Conservation (phyloP, 1,139 yeast species). For the Taphrina betulina region DNA sequence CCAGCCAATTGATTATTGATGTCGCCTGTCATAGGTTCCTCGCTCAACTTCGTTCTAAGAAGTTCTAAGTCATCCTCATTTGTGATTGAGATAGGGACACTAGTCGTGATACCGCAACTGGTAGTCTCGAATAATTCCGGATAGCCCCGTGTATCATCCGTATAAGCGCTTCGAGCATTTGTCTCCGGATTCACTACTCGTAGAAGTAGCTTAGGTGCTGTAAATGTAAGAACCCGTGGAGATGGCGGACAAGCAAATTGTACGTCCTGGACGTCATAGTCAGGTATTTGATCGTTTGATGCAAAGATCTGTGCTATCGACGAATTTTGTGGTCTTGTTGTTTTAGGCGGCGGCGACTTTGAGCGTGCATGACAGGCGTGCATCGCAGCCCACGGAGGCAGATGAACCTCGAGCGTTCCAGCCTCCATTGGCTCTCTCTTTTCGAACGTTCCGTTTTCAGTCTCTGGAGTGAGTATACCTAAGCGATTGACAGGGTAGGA, state of each 20-base stretch:
- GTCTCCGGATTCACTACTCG: conserved; percentile 27
- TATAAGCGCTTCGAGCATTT: neutral
- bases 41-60: conserved; percentile 11
- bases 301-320: neutral
- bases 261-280: conserved; percentile 17
- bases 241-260: conserved; percentile 23
- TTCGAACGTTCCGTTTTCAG: neutral
- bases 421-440: neutral
- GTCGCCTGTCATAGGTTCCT: conserved; percentile 15
- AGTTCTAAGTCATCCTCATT: conserved; percentile 27
- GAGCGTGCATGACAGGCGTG: conserved; percentile 29
- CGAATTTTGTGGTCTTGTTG: neutral
- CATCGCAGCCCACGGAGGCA: conserved; percentile 32
- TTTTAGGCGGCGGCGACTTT: conserved; percentile 9
- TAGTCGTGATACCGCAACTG: conserved; percentile 1
- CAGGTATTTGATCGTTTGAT: conserved; percentile 7
- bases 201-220: conserved; percentile 25
- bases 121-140: conserved; percentile 15
- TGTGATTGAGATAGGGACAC: conserved; percentile 17
- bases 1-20: conserved; percentile 23
- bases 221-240: conserved; percentile 15
- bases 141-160: conserved; percentile 6
- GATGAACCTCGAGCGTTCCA: neutral
- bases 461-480: conserved; percentile 8
- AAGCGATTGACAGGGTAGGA: conserved; percentile 1